Percentiles rank a stretch among this genome's conserved stretches.
phyloP scores from a whole-genome alignment of 108 stramenopile species.

The Cyclotella choctawhatcheeana region DNA sequence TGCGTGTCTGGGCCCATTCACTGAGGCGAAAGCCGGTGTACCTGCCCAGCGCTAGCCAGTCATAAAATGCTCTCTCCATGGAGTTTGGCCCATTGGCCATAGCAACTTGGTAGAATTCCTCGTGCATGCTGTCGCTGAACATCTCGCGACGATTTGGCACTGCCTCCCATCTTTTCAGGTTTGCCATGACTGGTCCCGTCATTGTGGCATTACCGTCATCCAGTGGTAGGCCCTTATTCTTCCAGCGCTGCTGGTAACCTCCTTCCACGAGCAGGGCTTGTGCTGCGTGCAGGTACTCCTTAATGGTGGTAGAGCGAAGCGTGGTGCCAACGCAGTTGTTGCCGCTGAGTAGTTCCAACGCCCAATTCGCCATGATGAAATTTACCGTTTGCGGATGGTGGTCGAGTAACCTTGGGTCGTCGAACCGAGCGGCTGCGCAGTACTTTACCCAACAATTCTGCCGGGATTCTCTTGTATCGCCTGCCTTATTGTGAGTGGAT shows the following conservation, averaged over 20 bases:
- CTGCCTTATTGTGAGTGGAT: conserved; percentile 11
- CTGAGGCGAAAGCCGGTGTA: conserved; percentile 1
- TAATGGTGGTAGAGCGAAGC: too few species aligned
- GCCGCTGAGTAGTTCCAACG: not conserved
- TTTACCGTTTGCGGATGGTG: not conserved
- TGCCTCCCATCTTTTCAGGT: conserved; percentile 7
- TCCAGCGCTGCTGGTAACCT: too few species aligned
- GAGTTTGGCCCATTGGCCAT: not conserved
- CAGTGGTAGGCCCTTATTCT: not conserved
- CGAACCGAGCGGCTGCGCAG: conserved; percentile 1
- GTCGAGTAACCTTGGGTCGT: conserved; percentile 1
- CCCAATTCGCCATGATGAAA: conserved; percentile 19
- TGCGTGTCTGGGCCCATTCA: conserved; percentile 13
- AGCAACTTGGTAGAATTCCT: not conserved
- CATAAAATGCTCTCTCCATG: not conserved
- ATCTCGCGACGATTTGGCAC: conserved; percentile 6
- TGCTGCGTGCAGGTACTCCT: too few species aligned
- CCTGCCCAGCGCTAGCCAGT: conserved; percentile 16
- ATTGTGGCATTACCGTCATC: conserved; percentile 3
- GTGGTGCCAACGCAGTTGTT: not conserved
- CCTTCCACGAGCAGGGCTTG: too few species aligned
- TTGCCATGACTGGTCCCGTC: not conserved
- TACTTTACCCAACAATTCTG: conserved; percentile 10
- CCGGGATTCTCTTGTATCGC: conserved; percentile 9
- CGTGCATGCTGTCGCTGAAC: conserved; percentile 15